Evolutionary conservation across 2,329 filamentous ascomycete genomes (phyloP).

Genomic region (Fusarium irregulare): DNA sequence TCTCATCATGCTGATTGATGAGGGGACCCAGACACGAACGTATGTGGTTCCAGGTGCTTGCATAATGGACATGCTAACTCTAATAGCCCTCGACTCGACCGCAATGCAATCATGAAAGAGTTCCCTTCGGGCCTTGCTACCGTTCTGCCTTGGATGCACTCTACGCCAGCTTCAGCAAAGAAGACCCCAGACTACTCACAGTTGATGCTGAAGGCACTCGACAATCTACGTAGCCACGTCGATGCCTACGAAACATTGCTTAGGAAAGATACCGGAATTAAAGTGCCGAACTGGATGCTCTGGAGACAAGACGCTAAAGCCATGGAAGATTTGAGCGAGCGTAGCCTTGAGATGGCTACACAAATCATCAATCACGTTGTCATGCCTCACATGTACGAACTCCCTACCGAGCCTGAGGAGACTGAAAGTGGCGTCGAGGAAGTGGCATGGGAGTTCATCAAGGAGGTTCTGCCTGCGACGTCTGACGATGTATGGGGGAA

Average conservation of each 20-base stretch:
- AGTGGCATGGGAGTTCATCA: conserved; percentile 51
- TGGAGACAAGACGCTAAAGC: conserved; percentile 51
- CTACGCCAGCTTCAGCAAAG: not conserved
- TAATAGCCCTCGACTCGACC: conserved; percentile 12
- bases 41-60: conserved; percentile 7
- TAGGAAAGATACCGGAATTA: conserved; percentile 29
- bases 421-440: conserved; percentile 46
- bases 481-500: conserved; percentile 50
- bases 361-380: conserved; percentile 44
- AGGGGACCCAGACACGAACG: conserved; percentile 19
- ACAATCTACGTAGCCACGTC: conserved; percentile 35
- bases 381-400: conserved; percentile 38
- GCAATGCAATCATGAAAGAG: not conserved
- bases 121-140: conserved; percentile 17
- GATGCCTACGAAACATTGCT: conserved; percentile 43
- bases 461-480: conserved; percentile 37
- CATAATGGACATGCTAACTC: not conserved
- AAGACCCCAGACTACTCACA: conserved; percentile 6
- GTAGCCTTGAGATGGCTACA: conserved; percentile 41
- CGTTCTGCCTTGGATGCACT: conserved; percentile 38
- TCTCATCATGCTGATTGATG: conserved; percentile 39
- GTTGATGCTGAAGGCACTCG: conserved; percentile 26
- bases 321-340: conserved; percentile 46
- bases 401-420: conserved; percentile 9
- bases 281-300: conserved; percentile 45